phyloP scores from a whole-genome alignment of 176 grass and related monocot genomes.

The Musa itinerans region DNA sequence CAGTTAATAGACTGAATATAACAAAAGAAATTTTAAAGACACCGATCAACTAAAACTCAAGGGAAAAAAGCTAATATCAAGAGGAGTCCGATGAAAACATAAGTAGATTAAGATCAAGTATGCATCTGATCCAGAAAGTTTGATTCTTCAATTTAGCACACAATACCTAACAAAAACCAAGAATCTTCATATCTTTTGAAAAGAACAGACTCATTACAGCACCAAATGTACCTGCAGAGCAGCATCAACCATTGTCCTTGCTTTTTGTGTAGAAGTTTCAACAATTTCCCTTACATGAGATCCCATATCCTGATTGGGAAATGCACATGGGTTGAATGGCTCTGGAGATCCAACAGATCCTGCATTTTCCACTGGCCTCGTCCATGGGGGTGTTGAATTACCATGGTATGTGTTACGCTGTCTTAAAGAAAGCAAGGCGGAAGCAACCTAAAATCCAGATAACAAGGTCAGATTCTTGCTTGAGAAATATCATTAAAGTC shows the following conservation, averaged over 20 bases:
- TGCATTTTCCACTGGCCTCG: conserved; percentile 50
- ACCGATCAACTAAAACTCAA: too few species aligned
- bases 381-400: conserved; percentile 47
- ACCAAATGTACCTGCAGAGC: conserved; percentile 61
- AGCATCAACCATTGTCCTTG: conserved; percentile 85
- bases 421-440: conserved; percentile 66
- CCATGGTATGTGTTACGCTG: conserved; percentile 86
- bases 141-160: too few species aligned
- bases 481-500: not conserved
- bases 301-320: conserved; percentile 66
- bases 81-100: not conserved
- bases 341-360: conserved; percentile 45
- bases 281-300: conserved; percentile 79
- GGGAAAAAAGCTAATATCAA: too few species aligned
- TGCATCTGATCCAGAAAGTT: too few species aligned
- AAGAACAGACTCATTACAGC: too few species aligned
- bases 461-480: not conserved
- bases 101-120: not conserved
- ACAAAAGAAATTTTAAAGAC: too few species aligned
- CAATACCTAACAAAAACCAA: too few species aligned
- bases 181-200: too few species aligned
- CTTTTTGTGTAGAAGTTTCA: conserved; percentile 48
- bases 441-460: conserved; percentile 50
- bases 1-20: not conserved
- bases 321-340: conserved; percentile 32